Evolutionary conservation across 2,329 filamentous ascomycete species (phyloP).

Genomic region (Fusarium sp.): DNA sequence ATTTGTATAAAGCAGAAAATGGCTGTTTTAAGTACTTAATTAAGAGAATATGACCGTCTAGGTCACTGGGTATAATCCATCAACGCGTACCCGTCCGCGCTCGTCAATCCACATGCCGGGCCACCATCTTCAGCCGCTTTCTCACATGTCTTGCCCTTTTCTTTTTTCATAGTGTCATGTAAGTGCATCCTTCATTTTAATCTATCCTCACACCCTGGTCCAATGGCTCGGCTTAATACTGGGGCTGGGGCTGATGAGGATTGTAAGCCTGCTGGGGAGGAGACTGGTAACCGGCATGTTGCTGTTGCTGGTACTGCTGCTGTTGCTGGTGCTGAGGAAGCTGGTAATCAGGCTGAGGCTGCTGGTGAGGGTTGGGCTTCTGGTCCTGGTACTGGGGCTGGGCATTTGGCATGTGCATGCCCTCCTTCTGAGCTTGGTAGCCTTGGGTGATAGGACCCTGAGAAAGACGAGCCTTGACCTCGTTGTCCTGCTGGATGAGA

Average conservation of each 20-base stretch:
- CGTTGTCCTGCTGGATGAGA: slow-evolving; percentile 69
- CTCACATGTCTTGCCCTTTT: slow-evolving; percentile 1
- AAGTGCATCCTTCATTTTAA: background rate
- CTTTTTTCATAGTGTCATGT: slow-evolving; percentile 18
- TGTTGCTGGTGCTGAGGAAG: slow-evolving; percentile 34
- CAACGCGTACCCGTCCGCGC: slow-evolving; percentile 31
- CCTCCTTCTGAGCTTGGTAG: slow-evolving; percentile 54
- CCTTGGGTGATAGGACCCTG: slow-evolving; percentile 49
- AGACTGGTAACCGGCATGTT: slow-evolving; percentile 32
- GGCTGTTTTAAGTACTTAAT: background rate
- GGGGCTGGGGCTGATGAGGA: slow-evolving; percentile 42
- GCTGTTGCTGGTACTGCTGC: background rate
- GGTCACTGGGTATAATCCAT: slow-evolving; percentile 45
- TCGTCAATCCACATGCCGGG: slow-evolving; percentile 11
- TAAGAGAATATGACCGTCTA: slow-evolving; percentile 31
- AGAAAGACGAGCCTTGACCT: slow-evolving; percentile 54
- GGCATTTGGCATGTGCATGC: slow-evolving; percentile 52
- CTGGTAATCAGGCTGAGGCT: slow-evolving; percentile 36
- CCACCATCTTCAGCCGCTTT: background rate
- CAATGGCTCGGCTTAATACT: slow-evolving; percentile 31
- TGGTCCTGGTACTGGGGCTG: slow-evolving; percentile 19
- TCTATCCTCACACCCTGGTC: background rate
- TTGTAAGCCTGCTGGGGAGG: slow-evolving; percentile 43
- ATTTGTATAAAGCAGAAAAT: slow-evolving; percentile 7
- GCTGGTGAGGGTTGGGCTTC: slow-evolving; percentile 25